Percentiles rank a stretch among this genome's conserved stretches.
Conservation (phyloP, 371 early-diverging fungal genomes). For the Circinella umbellata region DNA sequence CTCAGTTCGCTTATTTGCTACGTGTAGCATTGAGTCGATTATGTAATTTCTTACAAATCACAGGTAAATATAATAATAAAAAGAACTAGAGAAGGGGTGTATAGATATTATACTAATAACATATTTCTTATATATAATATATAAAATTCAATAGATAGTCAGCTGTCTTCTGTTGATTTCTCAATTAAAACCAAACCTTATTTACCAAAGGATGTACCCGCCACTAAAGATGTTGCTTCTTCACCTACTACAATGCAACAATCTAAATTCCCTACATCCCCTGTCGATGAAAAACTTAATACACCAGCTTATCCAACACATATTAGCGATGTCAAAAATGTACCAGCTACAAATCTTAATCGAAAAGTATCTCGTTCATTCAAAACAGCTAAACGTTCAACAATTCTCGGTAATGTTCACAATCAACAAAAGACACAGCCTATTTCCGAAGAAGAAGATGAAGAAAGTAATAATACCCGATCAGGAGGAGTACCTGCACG, state of each 20-base stretch:
- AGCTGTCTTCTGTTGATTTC: conserved; percentile 46
- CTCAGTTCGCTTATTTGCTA: conserved; percentile 90
- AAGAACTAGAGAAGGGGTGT: not conserved
- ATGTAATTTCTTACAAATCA: conserved; percentile 73
- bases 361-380: conserved; percentile 67
- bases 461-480: conserved; percentile 5
- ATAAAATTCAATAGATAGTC: conserved; percentile 25
- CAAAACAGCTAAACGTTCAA: conserved; percentile 60
- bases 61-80: conserved; percentile 45
- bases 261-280: conserved; percentile 3
- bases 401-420: conserved; percentile 41
- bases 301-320: conserved; percentile 45
- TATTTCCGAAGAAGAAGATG: conserved; percentile 12
- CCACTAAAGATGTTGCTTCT: conserved; percentile 15
- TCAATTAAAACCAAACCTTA: conserved; percentile 30
- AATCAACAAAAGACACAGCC: conserved; percentile 6
- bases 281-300: conserved; percentile 24
- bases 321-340: conserved; percentile 57
- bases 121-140: too few species aligned
- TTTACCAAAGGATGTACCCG: conserved; percentile 15
- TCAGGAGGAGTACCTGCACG: conserved; percentile 27
- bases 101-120: not conserved
- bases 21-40: conserved; percentile 86
- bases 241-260: conserved; percentile 15
- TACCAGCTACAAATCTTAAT: conserved; percentile 60